These are phyloP conservation scores for Mortierella sp. DNA, from an alignment of 371 early-diverging fungal species.

Conservation along the genomic window DNA sequence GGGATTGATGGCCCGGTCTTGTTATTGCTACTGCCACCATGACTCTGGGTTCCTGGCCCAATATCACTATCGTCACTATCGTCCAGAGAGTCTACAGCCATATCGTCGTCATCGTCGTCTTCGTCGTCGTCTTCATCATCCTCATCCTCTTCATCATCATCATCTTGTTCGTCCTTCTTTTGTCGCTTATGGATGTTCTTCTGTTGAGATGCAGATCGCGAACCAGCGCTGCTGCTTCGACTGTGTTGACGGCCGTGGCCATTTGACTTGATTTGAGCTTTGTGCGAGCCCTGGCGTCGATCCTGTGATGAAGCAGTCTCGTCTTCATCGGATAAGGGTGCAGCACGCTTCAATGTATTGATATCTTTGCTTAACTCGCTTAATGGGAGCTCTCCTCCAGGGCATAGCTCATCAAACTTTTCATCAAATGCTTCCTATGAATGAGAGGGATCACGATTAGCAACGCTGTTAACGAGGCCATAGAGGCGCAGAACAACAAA, in stretches of 20 bases:
- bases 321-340: conserved; percentile 52
- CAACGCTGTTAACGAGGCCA: background rate
- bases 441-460: background rate
- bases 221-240: conserved; percentile 51
- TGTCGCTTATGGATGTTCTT: conserved; percentile 56
- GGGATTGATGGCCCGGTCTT: conserved; percentile 28
- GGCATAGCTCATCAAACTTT: conserved; percentile 59
- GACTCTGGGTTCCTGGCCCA: conserved; percentile 31
- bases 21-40: conserved; percentile 7
- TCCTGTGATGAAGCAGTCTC: conserved; percentile 40
- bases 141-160: conserved; percentile 58
- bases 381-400: conserved; percentile 57
- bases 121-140: conserved; percentile 54
- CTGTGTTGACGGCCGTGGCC: conserved; percentile 50
- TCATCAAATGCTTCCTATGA: conserved; percentile 60
- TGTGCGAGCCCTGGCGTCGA: conserved; percentile 22
- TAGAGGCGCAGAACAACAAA: background rate
- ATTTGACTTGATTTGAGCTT: conserved; percentile 35
- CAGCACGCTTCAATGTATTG: conserved; percentile 49
- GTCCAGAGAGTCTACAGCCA: conserved; percentile 50
- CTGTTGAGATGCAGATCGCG: conserved; percentile 36
- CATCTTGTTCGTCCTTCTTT: conserved; percentile 55
- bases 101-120: conserved; percentile 47
- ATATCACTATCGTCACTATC: conserved; percentile 59
- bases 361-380: conserved; percentile 28